Conservation (phyloP, 768 basidiomycete species). For the Mycena kentingensis region DNA sequence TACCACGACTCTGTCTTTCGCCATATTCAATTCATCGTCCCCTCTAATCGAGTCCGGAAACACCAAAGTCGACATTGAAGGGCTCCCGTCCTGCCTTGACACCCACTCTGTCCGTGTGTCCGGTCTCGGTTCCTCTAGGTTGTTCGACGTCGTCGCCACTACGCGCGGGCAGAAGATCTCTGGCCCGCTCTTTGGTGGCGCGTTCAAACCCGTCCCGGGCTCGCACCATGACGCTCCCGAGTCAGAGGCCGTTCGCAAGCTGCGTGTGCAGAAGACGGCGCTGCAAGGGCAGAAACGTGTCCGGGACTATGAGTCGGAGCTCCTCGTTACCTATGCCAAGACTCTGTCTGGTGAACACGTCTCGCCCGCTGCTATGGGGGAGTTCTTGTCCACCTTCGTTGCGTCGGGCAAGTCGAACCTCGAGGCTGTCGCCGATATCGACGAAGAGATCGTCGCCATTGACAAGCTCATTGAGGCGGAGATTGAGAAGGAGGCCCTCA, state of each 20-base stretch:
- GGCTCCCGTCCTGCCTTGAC: slow-evolving; percentile 54
- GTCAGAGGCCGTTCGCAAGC: slow-evolving; percentile 37
- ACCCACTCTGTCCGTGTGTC: slow-evolving; percentile 55
- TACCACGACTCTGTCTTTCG: neutral
- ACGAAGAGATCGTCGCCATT: slow-evolving; percentile 44
- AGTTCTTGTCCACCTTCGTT: slow-evolving; percentile 46
- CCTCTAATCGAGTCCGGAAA: slow-evolving; percentile 45
- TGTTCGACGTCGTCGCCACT: slow-evolving; percentile 60
- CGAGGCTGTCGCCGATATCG: slow-evolving; percentile 34
- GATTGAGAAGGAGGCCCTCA: slow-evolving; percentile 32
- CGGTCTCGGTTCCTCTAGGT: slow-evolving; percentile 47
- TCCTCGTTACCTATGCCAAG: slow-evolving; percentile 47
- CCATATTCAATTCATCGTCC: neutral
- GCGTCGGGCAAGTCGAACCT: slow-evolving; percentile 39
- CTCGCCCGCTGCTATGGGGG: slow-evolving; percentile 37
- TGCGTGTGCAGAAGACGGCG: slow-evolving; percentile 37
- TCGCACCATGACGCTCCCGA: slow-evolving; percentile 22
- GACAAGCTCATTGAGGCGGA: slow-evolving; percentile 42
- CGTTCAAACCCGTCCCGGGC: slow-evolving; percentile 21
- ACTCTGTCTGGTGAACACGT: slow-evolving; percentile 47
- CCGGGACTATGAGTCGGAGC: slow-evolving; percentile 41
- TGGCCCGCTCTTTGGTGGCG: too few species aligned
- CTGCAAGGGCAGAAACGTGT: slow-evolving; percentile 43
- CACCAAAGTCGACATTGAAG: slow-evolving; percentile 51
- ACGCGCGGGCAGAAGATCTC: slow-evolving; percentile 22